Evolutionary conservation across 441 rosid species (phyloP).

Genomic region (Arabidopsis lyrata): DNA sequence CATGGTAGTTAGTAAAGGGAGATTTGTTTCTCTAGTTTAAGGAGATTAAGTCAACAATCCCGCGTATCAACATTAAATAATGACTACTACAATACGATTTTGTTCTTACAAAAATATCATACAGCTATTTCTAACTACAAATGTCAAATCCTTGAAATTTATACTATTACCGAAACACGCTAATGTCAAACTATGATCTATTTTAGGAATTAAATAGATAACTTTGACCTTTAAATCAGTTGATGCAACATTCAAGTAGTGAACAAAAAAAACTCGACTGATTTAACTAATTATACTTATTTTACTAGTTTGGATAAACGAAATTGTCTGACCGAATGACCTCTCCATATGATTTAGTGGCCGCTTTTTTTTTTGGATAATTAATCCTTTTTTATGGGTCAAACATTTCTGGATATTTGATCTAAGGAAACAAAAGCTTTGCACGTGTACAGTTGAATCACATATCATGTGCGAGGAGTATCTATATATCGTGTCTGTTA

Average conservation of each 20-base stretch:
- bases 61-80: constrained; percentile 22
- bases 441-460: constrained; percentile 38
- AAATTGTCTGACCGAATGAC: constrained; percentile 17
- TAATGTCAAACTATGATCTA: constrained; percentile 10
- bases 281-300: constrained; percentile 18
- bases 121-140: constrained; percentile 17
- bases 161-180: constrained; percentile 24
- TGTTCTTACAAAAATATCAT: background rate
- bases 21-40: background rate
- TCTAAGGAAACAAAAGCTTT: constrained; percentile 16
- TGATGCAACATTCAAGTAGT: constrained; percentile 30
- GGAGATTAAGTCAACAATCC: constrained; percentile 5
- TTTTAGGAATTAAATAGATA: background rate
- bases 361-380: background rate
- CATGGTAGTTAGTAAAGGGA: background rate
- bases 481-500: constrained; percentile 22
- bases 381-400: background rate
- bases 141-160: constrained; percentile 1
- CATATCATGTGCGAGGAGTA: constrained; percentile 30
- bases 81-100: background rate
- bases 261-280: constrained; percentile 5
- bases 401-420: background rate
- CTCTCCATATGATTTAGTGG: constrained; percentile 30
- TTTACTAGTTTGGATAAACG: constrained; percentile 8
- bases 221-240: constrained; percentile 28